Conservation (phyloP, 306 rosid species). For the Pachyrhizus erosus region DNA sequence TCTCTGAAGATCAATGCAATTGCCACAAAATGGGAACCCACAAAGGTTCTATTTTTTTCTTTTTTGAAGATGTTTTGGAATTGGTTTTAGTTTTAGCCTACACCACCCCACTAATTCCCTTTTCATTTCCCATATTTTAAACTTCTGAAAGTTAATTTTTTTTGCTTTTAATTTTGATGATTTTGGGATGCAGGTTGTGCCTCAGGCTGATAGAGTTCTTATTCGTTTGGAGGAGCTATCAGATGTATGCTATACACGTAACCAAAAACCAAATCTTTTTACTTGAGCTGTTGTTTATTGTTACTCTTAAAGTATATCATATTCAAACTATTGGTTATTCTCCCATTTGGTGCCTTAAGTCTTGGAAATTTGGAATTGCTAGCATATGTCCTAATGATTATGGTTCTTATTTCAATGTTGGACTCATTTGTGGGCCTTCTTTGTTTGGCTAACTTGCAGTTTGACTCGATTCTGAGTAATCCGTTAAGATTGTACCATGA, state of each 20-base stretch:
- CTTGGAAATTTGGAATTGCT: neutral
- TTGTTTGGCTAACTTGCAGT: neutral
- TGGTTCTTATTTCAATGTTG: slow-evolving; percentile 13
- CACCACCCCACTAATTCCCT: neutral
- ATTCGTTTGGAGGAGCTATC: slow-evolving; percentile 78
- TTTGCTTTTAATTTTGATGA: slow-evolving; percentile 7
- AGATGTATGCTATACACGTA: slow-evolving; percentile 50
- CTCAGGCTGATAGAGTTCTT: slow-evolving; percentile 95
- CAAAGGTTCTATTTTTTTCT: slow-evolving; percentile 30
- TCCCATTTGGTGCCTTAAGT: neutral
- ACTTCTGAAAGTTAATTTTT: neutral
- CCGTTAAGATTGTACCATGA: neutral
- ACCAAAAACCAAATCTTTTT: neutral
- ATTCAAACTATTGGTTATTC: neutral
- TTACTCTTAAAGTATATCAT: neutral
- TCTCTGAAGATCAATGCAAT: slow-evolving; percentile 66
- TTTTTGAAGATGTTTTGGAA: neutral
- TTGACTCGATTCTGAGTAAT: neutral
- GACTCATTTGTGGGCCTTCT: neutral
- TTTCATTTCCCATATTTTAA: neutral
- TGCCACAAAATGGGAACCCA: slow-evolving; percentile 75
- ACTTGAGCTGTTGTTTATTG: slow-evolving; percentile 5
- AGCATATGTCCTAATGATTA: neutral
- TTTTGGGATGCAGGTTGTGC: slow-evolving; percentile 71
- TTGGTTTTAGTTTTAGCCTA: neutral